Percentiles rank a stretch among this genome's conserved stretches.
Conservation (phyloP, 805 yeast species). For the Groenewaldozyma tartarivorans region DNA sequence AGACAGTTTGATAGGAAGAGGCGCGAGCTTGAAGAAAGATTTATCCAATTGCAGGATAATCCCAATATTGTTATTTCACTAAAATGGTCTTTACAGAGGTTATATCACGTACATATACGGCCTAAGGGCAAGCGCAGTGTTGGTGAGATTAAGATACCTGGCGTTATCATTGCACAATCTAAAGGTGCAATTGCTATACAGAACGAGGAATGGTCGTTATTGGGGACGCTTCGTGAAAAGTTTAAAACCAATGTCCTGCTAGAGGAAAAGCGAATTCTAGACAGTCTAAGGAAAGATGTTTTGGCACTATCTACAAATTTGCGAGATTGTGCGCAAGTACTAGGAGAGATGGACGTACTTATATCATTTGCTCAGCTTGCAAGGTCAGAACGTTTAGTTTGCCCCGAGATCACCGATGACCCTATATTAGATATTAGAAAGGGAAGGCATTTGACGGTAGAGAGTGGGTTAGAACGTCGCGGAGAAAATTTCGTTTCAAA, state of each 20-base stretch:
- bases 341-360: conserved; percentile 65
- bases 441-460: conserved; percentile 86
- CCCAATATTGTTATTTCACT: conserved; percentile 23
- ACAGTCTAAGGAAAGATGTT: conserved; percentile 38
- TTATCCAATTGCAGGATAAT: conserved; percentile 11
- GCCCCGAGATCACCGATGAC: conserved; percentile 53
- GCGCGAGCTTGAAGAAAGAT: conserved; percentile 15
- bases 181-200: conserved; percentile 38
- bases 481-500: conserved; percentile 43
- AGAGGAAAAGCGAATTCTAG: conserved; percentile 49
- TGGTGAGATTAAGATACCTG: conserved; percentile 6
- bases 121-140: conserved; percentile 7
- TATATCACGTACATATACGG: conserved; percentile 42
- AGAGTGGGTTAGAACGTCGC: conserved; percentile 47
- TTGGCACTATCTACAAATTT: conserved; percentile 37
- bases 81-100: conserved; percentile 34
- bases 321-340: conserved; percentile 38
- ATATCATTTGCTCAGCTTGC: conserved; percentile 67
- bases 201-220: conserved; percentile 40
- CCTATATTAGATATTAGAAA: conserved; percentile 39
- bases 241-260: conserved; percentile 38
- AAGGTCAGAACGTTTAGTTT: conserved; percentile 50
- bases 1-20: conserved; percentile 19
- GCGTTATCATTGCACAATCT: conserved; percentile 31
- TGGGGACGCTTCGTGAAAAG: conserved; percentile 41